Evolutionary conservation across 2,329 filamentous ascomycete species (phyloP), one percentile per base, ranked within the genome.

Genomic region (Tetracladium maxilliforme): DNA sequence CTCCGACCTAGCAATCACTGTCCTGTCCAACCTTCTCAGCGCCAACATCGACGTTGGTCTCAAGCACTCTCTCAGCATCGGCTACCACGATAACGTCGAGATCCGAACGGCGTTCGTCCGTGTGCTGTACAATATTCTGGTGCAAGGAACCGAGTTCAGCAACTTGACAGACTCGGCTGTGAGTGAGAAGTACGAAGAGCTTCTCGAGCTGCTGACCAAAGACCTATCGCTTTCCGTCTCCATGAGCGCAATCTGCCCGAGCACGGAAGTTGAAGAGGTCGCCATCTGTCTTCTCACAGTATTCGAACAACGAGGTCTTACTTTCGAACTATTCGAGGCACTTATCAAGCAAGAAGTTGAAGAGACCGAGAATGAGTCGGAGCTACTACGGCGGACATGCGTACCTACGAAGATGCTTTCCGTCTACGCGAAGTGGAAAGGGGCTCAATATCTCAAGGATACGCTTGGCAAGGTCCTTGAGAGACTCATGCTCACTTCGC

Each of bases 401-500:
- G 72, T 79, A 2, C 68, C 70, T n/a, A 78, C 73, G 3, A 79
- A 78, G 42, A 74, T 78, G 62, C 56, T 79, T 3, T 76, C 73
- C 1, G 60, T 77, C 6, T 79, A 76, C 37, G 72, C 71, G 5
- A 78, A 74, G 39, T 79, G 73, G 73, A 78, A 77, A 47, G 73
- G 73, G 9, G 52, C 61, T 10, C 45, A 57, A 4, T 79, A 79
- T 39, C 56, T 79, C 18, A 68, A 65, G 35, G 53, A 57, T 10
- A 78, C 73, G 2, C 51, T 79, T 7, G 70, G 75, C 35, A 74
- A 74, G 37, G 70, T 78, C 3, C 48, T 79, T 3, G 70, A 77
- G 41, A 56, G 71, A 24, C 51, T 79, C 21, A 71, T 78, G 55
- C 42, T 71, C 16, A 74, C 71, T 3, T 72, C 71, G 1, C 68